A percentile compares a stretch with the other conserved stretches of the same genome.
Evolutionary conservation across 805 yeast genomes (phyloP).

Genomic region (Jamesozyma gamospora): DNA sequence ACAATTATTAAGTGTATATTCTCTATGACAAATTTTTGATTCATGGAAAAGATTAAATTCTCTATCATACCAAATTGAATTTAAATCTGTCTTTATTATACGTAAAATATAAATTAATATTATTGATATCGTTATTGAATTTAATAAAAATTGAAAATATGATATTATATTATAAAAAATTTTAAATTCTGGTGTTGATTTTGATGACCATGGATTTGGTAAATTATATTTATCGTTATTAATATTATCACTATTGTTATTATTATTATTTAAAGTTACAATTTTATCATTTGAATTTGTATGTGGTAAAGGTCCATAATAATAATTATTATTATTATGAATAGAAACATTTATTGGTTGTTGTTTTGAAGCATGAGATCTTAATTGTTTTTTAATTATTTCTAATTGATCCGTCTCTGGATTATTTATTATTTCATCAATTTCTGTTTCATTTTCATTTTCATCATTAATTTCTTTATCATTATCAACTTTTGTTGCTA

Average conservation of each 20-base stretch:
- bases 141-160: conserved; percentile 48
- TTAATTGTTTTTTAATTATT: background rate
- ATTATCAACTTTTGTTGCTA: conserved; percentile 18
- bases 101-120: conserved; percentile 37
- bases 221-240: conserved; percentile 15
- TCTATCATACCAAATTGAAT: conserved; percentile 38
- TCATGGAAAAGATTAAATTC: conserved; percentile 39
- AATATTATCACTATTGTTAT: background rate
- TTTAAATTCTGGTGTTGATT: conserved; percentile 42
- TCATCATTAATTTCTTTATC: background rate
- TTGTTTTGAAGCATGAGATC: conserved; percentile 4
- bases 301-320: conserved; percentile 3
- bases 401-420: conserved; percentile 3
- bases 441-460: background rate
- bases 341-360: conserved; percentile 15
- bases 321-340: conserved; percentile 18
- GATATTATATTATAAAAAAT: conserved; percentile 50
- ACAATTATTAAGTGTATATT: conserved; percentile 49
- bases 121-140: conserved; percentile 37
- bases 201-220: conserved; percentile 52
- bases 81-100: conserved; percentile 47
- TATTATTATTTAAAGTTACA: no score
- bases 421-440: no score
- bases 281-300: background rate
- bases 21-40: conserved; percentile 42